Conservation (phyloP, 176 grass and related monocot genomes). For the Poa pratensis region DNA sequence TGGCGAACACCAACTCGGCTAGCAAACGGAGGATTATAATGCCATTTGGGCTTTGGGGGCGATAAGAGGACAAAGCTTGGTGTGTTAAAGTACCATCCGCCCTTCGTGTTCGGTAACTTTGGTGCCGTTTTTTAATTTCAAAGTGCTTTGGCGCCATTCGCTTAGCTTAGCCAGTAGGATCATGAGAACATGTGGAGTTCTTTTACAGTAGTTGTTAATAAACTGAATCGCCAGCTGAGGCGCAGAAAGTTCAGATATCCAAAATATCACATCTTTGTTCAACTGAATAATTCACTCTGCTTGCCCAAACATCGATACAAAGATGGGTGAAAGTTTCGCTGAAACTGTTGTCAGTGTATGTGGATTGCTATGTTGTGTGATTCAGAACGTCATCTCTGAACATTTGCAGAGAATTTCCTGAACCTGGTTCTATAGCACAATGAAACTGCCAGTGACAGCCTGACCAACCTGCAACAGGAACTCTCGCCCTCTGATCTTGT, state of each 20-base stretch:
- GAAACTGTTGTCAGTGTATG: background rate
- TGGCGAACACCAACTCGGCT: background rate
- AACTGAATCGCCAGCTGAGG: background rate
- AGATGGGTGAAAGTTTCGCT: background rate
- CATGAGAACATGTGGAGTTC: conserved; percentile 25
- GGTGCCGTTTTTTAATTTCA: background rate
- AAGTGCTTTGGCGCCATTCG: conserved; percentile 16
- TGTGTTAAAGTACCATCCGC: background rate
- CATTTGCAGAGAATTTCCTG: background rate
- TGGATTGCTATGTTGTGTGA: background rate
- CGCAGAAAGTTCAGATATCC: conserved; percentile 20
- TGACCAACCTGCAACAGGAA: background rate
- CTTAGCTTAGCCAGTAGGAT: background rate
- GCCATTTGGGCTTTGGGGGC: background rate
- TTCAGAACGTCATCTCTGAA: background rate
- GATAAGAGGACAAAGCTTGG: conserved; percentile 33
- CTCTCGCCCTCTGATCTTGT: too few species aligned
- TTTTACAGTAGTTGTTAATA: background rate
- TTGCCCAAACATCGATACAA: background rate
- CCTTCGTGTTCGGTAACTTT: conserved; percentile 2
- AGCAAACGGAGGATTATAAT: background rate
- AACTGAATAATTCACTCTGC: background rate
- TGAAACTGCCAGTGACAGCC: background rate
- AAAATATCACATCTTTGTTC: background rate
- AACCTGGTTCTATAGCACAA: background rate